Evolutionary conservation across 148 eudicot species (phyloP).

Genomic region (Cornus florida): DNA sequence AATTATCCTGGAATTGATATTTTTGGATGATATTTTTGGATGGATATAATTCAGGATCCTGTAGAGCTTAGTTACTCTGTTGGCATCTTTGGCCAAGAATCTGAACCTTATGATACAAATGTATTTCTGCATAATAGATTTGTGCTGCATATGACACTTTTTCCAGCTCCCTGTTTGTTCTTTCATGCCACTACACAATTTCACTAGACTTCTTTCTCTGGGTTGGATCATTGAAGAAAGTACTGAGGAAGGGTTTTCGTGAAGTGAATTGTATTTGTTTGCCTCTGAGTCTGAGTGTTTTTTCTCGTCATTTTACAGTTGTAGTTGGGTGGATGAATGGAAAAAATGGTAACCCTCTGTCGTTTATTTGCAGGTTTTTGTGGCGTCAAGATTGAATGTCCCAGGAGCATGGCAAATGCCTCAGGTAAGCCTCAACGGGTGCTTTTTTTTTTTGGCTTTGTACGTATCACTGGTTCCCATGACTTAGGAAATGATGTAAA

Average conservation of each 20-base stretch:
- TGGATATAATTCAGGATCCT: not conserved
- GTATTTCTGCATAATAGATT: not conserved
- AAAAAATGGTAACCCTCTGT: constrained; percentile 8
- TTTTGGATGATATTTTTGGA: not conserved
- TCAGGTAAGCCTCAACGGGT: constrained; percentile 46
- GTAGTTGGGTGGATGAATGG: not conserved
- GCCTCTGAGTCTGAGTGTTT: not conserved
- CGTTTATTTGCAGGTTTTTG: constrained; percentile 61
- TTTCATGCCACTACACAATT: not conserved
- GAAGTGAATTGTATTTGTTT: not conserved
- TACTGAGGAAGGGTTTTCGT: not conserved
- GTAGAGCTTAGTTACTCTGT: not conserved
- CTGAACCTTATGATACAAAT: not conserved
- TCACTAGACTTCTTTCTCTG: not conserved
- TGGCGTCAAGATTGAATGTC: constrained; percentile 96
- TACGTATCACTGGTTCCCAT: not conserved
- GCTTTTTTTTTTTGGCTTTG: not conserved
- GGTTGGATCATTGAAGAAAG: not conserved
- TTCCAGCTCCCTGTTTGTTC: not conserved
- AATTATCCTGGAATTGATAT: not conserved
- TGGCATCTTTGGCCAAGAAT: not conserved
- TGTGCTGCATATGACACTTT: not conserved
- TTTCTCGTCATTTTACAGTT: not conserved
- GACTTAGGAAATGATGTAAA: not conserved
- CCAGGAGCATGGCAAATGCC: constrained; percentile 99